Base-by-base conservation (phyloP, 2,329 filamentous ascomycete genomes). In the Ciborinia camelliae region DNA sequence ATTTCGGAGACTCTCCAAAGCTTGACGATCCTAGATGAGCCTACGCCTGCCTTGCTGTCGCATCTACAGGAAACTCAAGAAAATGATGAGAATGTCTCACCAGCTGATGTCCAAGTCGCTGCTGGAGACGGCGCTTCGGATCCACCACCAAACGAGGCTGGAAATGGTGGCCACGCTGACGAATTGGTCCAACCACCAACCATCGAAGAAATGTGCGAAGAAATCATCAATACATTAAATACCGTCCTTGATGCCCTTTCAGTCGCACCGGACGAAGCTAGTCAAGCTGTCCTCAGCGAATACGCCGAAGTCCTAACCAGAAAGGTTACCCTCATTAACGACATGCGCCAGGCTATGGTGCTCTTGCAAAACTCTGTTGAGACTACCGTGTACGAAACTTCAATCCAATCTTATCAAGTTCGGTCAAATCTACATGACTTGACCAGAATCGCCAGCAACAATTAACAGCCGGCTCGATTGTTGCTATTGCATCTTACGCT, bases 71-170 rank as follows among this genome's bases (percentile, higher is more conserved):
- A 26, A 35, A 6, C 7, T 35, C 55, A 45, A 47, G 28, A 12
- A 47, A 30, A 32, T 10, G 15, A 6, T 23, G 41, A 35, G 28
- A 20, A 26, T 10, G 14, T 26, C 12, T 3, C 18, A 6, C 14
- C 45, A 6, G n/a, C 23, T 8, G 20, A 35, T 30, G 28, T 47
- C 5, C 28, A 47, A 58, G n/a, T 47, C 12, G 15, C 41, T 18
- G 54, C 55, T 35, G 55, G n/a, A 20, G n/a, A 58, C n/a, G 41
- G 28, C 18, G 41, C 55, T 18, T 58, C 41, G 4, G 55, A 58
- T 1, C 55, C 39, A 9, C 55, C 55, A 58, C 55, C 14, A 10
- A 47, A 20, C 4, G 41, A 58, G 26, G 18, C 18, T 2, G 28
- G 41, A 0, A 58, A 58, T 32, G 14, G n/a, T 3, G 28, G 28